Percentiles rank a stretch among this genome's conserved stretches.
phyloP scores from a whole-genome alignment of 2,329 filamentous ascomycete genomes.

The Ophiosphaerella korrae region DNA sequence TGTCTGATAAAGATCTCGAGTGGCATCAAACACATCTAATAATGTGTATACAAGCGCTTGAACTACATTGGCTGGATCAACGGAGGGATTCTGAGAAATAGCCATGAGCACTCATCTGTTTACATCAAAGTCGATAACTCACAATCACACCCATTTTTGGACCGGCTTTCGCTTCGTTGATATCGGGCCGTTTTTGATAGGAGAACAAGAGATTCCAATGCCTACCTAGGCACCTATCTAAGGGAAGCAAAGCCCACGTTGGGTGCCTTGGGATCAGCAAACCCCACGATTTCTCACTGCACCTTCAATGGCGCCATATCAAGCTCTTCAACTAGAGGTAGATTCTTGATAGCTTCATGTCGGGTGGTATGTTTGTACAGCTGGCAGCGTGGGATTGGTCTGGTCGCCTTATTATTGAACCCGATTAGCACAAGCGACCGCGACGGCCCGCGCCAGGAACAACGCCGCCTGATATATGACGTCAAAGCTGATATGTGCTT shows the following conservation, averaged over 20 bases:
- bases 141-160: conserved; percentile 33
- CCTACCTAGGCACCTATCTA: conserved; percentile 10
- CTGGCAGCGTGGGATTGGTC: conserved; percentile 43
- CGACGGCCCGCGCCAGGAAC: conserved; percentile 34
- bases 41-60: conserved; percentile 40
- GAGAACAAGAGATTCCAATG: conserved; percentile 19
- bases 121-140: conserved; percentile 11
- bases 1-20: conserved; percentile 39
- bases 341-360: conserved; percentile 27
- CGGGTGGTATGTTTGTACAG: conserved; percentile 43
- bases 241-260: conserved; percentile 12
- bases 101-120: not conserved
- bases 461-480: conserved; percentile 29
- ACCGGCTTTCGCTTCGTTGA: conserved; percentile 11
- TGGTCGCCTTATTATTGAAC: conserved; percentile 8
- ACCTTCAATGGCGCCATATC: conserved; percentile 17
- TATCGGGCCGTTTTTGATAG: conserved; percentile 16
- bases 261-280: conserved; percentile 16
- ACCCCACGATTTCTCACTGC: conserved; percentile 24
- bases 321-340: conserved; percentile 15
- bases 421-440: conserved; percentile 30
- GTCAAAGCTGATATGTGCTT: conserved; percentile 20
- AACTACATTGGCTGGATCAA: conserved; percentile 35
- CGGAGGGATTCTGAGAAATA: conserved; percentile 27
- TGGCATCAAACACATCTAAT: conserved; percentile 43